Percentiles rank a stretch among this genome's conserved stretches.
Conservation (phyloP, 2,329 filamentous ascomycete species). For the Parasarocladium wereldwijsianum region DNA sequence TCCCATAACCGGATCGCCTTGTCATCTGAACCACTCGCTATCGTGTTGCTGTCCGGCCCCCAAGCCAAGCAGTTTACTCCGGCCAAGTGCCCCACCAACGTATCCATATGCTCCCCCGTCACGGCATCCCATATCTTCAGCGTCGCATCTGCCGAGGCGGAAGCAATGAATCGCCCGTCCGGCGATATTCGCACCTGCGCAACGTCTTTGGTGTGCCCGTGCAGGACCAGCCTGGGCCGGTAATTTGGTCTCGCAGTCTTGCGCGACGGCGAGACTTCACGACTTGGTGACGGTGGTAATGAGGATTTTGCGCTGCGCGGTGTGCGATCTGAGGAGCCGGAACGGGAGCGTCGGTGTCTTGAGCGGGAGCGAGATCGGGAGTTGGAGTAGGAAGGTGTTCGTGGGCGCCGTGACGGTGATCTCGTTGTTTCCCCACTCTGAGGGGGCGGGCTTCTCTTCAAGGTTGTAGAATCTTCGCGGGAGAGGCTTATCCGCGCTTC, state of each 20-base stretch:
- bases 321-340: constrained; percentile 16
- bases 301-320: constrained; percentile 16
- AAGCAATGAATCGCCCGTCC: constrained; percentile 79
- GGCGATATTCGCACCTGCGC: constrained; percentile 84
- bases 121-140: constrained; percentile 80
- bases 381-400: constrained; percentile 18
- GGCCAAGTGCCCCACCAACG: constrained; percentile 82
- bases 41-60: constrained; percentile 74
- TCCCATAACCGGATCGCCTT: constrained; percentile 94
- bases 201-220: constrained; percentile 65
- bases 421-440: constrained; percentile 16
- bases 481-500: too few relatives aligned
- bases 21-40: constrained; percentile 89
- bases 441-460: too few relatives aligned
- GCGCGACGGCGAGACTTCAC: constrained; percentile 20
- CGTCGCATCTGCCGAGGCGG: constrained; percentile 76
- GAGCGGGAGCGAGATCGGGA: constrained; percentile 20
- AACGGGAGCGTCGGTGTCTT: constrained; percentile 14
- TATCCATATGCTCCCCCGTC: constrained; percentile 70
- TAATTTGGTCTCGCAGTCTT: constrained; percentile 51
- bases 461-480: too few relatives aligned
- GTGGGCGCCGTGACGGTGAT: constrained; percentile 15
- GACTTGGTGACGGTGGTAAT: constrained; percentile 8
- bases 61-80: constrained; percentile 89
- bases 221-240: constrained; percentile 52